These are phyloP conservation scores for Cyclanthera cordifolia DNA, from an alignment of 306 rosid species.

Conservation along the genomic window DNA sequence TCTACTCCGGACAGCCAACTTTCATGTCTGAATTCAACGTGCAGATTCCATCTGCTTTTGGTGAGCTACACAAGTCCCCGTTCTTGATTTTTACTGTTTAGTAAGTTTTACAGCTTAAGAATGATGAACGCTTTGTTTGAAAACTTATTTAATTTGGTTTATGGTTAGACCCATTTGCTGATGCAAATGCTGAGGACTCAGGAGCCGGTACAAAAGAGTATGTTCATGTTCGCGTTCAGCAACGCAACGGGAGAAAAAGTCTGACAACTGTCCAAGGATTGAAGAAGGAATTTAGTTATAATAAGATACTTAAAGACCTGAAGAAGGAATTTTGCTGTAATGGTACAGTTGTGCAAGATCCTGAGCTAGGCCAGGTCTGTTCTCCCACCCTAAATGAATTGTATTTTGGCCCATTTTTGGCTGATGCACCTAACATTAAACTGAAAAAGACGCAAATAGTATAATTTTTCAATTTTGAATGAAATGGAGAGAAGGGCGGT, in stretches of 20 bases:
- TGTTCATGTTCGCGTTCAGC: conserved; percentile 37
- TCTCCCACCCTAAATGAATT: not conserved
- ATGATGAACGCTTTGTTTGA: not conserved
- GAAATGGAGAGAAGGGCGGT: not conserved
- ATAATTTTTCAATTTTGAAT: too few species aligned
- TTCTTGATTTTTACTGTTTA: not conserved
- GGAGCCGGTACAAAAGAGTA: conserved; percentile 41
- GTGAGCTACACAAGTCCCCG: conserved; percentile 6
- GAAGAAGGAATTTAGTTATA: conserved; percentile 42
- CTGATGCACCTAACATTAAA: not conserved
- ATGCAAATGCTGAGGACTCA: conserved; percentile 44
- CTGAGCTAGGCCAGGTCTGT: conserved; percentile 41
- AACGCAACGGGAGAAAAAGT: conserved; percentile 39
- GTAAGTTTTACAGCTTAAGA: not conserved
- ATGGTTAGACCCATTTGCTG: conserved; percentile 39
- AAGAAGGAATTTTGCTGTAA: conserved; percentile 42
- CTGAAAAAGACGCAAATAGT: not conserved
- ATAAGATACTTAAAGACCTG: conserved; percentile 40
- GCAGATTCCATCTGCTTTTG: conserved; percentile 37
- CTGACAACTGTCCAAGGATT: conserved; percentile 39
- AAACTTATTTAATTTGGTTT: not conserved
- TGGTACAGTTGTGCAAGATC: conserved; percentile 43
- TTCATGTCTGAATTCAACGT: conserved; percentile 42
- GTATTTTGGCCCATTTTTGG: not conserved
- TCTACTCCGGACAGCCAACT: conserved; percentile 27